A percentile compares a stretch with the other conserved stretches of the same genome.
These are phyloP conservation scores for Venturia aucupariae DNA, from an alignment of 2,329 filamentous ascomycete species.

Conservation along the genomic window DNA sequence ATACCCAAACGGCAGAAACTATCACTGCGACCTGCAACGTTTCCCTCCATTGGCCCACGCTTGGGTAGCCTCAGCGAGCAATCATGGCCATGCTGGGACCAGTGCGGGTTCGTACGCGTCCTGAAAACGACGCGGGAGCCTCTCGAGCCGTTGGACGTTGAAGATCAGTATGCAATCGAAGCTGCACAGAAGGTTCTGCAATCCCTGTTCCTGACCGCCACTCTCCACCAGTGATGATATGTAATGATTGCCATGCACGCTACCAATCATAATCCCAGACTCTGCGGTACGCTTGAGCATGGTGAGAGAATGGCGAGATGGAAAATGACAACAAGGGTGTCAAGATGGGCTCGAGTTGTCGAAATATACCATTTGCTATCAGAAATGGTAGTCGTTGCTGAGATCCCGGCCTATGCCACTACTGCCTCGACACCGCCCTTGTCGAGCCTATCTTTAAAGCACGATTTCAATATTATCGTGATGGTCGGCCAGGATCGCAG, in stretches of 20 bases:
- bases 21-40: background rate
- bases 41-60: background rate
- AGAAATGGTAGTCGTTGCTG: background rate
- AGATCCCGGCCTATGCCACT: background rate
- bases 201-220: background rate
- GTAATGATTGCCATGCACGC: background rate
- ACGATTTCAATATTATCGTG: constrained; percentile 1
- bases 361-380: background rate
- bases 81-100: background rate
- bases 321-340: background rate
- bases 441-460: background rate
- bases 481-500: constrained; percentile 1
- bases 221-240: background rate
- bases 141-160: background rate
- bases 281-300: background rate
- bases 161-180: constrained; percentile 4
- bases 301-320: background rate
- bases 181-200: background rate
- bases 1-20: too few species aligned
- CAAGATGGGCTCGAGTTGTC: background rate
- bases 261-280: background rate
- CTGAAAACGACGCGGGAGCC: background rate
- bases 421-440: background rate
- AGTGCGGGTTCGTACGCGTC: background rate
- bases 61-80: background rate